Evolutionary conservation across 2,329 filamentous ascomycete genomes (phyloP).

Genomic region (Nannizziopsis arthrosporioides): DNA sequence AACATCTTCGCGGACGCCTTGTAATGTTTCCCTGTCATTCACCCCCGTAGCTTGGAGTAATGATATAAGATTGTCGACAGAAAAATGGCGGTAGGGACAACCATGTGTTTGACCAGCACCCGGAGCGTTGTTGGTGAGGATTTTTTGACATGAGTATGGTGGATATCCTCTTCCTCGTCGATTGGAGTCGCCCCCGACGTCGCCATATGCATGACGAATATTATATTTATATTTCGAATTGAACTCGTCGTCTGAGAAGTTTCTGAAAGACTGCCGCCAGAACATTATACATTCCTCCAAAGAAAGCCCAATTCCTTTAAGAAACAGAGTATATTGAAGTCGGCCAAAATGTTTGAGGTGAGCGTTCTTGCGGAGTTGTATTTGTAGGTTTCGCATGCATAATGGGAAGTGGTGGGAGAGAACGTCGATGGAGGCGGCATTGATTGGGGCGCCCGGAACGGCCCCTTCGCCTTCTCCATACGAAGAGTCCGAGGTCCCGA

Average conservation of each 20-base stretch:
- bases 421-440: constrained; percentile 64
- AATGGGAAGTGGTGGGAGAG: constrained; percentile 75
- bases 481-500: constrained; percentile 76
- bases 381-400: constrained; percentile 89
- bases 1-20: constrained; percentile 78
- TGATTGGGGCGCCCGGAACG: constrained; percentile 60
- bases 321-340: constrained; percentile 88
- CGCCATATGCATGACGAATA: constrained; percentile 85
- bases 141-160: constrained; percentile 89
- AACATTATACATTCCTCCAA: constrained; percentile 87
- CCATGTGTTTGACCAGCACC: constrained; percentile 82
- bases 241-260: constrained; percentile 85
- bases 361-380: constrained; percentile 69
- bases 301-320: constrained; percentile 86
- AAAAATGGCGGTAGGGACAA: constrained; percentile 93
- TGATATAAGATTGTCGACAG: constrained; percentile 67
- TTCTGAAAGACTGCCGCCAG: constrained; percentile 77
- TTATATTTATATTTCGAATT: constrained; percentile 98
- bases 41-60: constrained; percentile 71
- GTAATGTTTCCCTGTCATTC: constrained; percentile 62
- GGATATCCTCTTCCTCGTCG: constrained; percentile 77
- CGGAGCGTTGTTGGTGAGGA: constrained; percentile 77
- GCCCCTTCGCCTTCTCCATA: constrained; percentile 57
- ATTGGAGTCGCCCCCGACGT: constrained; percentile 86
- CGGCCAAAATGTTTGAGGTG: constrained; percentile 91